A percentile compares a stretch with the other conserved stretches of the same genome.
These are phyloP conservation scores for Colletotrichum camelliae DNA, from an alignment of 2,329 filamentous ascomycete genomes.

Conservation along the genomic window DNA sequence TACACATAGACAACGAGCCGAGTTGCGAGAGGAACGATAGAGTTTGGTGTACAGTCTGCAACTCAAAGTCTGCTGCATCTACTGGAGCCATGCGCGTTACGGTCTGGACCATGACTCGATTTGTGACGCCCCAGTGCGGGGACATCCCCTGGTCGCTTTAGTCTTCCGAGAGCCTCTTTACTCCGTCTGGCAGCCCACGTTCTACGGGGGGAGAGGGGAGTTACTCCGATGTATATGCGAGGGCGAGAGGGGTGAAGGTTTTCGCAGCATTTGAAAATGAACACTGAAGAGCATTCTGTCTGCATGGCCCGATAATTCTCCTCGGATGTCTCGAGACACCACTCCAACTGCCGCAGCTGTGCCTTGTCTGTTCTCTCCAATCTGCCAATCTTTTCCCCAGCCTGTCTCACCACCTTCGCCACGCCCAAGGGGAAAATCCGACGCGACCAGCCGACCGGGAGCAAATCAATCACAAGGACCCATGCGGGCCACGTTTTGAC, in stretches of 20 bases:
- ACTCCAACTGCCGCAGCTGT: background rate
- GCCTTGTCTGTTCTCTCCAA: background rate
- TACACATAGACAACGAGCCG: background rate
- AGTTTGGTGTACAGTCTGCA: background rate
- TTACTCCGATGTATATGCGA: conserved; percentile 18
- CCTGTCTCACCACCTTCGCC: background rate
- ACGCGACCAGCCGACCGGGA: background rate
- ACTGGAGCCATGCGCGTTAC: background rate
- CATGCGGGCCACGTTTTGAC: background rate
- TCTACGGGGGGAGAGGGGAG: background rate
- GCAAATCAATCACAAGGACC: background rate
- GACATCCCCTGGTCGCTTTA: background rate
- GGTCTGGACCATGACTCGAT: conserved; percentile 15
- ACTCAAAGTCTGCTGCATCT: background rate
- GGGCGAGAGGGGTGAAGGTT: background rate
- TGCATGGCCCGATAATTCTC: conserved; percentile 14
- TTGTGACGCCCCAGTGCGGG: background rate
- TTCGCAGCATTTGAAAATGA: background rate
- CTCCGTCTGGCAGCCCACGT: background rate
- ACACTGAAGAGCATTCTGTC: background rate
- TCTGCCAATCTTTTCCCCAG: background rate
- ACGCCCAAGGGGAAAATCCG: background rate
- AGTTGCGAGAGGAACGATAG: background rate
- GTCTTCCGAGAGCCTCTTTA: background rate
- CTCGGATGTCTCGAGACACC: conserved; percentile 3